These are phyloP conservation scores for Emergomyces orientalis DNA, from an alignment of 2,329 filamentous ascomycete species.

Conservation along the genomic window DNA sequence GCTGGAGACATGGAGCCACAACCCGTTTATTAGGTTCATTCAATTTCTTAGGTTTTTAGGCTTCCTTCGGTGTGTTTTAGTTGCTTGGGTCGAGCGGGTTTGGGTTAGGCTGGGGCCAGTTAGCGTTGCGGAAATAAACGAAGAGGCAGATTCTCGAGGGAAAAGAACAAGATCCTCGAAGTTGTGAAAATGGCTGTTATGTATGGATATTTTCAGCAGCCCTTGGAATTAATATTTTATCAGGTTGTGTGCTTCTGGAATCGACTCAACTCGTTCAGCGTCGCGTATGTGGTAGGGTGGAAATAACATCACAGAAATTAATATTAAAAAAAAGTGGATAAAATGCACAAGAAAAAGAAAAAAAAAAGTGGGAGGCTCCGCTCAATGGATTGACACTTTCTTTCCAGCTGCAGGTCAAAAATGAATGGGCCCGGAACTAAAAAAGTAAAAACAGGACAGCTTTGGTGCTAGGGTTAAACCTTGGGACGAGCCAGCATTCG, in stretches of 20 bases:
- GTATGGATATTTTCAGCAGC: not conserved
- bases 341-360: not conserved
- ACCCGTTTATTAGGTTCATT: too few species aligned
- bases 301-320: not conserved
- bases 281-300: not conserved
- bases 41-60: too few species aligned
- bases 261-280: not conserved
- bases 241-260: not conserved
- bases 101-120: not conserved
- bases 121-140: not conserved
- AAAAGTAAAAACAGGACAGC: too few species aligned
- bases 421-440: too few species aligned
- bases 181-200: not conserved
- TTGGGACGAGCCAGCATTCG: too few species aligned
- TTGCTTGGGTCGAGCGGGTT: not conserved
- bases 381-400: too few species aligned
- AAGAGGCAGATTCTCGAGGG: not conserved
- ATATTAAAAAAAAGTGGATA: too few species aligned
- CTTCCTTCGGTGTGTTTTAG: not conserved
- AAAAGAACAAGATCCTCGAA: too few species aligned
- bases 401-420: too few species aligned
- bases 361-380: not conserved
- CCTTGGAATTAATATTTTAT: too few species aligned
- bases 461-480: too few species aligned
- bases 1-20: constrained; percentile 1